phyloP scores from a whole-genome alignment of 352 stramenopile genomes.

The Pythium utonaiense region DNA sequence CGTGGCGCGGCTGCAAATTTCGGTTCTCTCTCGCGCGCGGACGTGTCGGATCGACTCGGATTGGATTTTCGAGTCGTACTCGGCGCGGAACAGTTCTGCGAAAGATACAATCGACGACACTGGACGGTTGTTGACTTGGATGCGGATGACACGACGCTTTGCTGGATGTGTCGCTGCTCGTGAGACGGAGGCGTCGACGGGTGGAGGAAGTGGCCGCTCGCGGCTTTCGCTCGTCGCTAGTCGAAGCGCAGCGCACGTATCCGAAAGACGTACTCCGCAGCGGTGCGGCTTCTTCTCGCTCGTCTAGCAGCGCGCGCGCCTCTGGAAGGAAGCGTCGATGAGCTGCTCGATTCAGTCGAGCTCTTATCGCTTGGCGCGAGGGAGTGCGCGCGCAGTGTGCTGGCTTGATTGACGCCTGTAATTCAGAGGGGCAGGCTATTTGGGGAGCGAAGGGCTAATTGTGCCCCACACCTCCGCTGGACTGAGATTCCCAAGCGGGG shows the following conservation, averaged over 20 bases:
- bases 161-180: too few relatives aligned
- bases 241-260: neutral
- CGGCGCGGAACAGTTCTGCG: neutral
- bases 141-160: too few relatives aligned
- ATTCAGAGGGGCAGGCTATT: constrained; percentile 3
- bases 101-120: too few relatives aligned
- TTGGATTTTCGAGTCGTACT: too few relatives aligned
- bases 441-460: neutral
- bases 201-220: neutral
- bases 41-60: too few relatives aligned
- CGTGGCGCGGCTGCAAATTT: neutral
- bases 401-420: constrained; percentile 13
- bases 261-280: neutral
- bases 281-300: neutral
- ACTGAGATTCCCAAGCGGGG: constrained; percentile 9
- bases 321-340: neutral
- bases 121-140: too few relatives aligned
- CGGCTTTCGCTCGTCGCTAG: neutral
- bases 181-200: neutral
- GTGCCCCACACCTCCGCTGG: constrained; percentile 5
- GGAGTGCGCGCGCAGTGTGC: neutral
- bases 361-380: constrained; percentile 9
- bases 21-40: neutral
- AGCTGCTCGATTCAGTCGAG: neutral
- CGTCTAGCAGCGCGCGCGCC: neutral